These are phyloP conservation scores for Trifolium repens DNA, from an alignment of 306 rosid genomes.

Conservation along the genomic window DNA sequence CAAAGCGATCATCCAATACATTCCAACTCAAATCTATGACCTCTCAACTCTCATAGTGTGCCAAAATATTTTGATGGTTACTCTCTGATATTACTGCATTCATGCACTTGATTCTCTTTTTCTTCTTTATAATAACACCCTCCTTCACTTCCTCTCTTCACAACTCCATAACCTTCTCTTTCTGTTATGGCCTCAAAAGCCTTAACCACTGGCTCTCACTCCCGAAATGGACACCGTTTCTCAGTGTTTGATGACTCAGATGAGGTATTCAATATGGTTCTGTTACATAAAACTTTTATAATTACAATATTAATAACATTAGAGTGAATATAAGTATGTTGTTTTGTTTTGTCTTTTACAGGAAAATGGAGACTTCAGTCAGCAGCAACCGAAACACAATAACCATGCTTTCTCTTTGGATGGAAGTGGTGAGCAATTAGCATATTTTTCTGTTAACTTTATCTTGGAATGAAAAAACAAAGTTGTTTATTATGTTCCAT, in stretches of 20 bases:
- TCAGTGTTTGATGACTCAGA: constrained; percentile 31
- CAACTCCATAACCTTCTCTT: constrained; percentile 25
- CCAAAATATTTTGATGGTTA: constrained; percentile 54
- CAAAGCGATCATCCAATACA: constrained; percentile 33
- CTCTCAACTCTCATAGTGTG: constrained; percentile 73
- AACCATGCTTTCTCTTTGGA: constrained; percentile 64
- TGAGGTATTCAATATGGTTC: constrained; percentile 52
- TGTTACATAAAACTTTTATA: background rate
- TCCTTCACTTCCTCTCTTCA: constrained; percentile 22
- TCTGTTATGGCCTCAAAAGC: constrained; percentile 51
- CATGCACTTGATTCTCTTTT: constrained; percentile 29
- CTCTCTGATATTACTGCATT: constrained; percentile 18
- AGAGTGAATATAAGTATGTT: constrained; percentile 6
- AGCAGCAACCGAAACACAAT: constrained; percentile 53
- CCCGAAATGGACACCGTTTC: constrained; percentile 50
- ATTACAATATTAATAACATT: background rate
- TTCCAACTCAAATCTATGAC: constrained; percentile 67
- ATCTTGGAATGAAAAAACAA: background rate
- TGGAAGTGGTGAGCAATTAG: constrained; percentile 67
- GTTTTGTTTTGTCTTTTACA: constrained; percentile 46
- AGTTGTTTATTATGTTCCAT: background rate
- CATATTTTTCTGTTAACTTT: constrained; percentile 3
- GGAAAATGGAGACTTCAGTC: constrained; percentile 65
- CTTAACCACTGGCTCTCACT: constrained; percentile 61
- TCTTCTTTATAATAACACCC: constrained; percentile 55